These are phyloP conservation scores for Fusarium sp. DNA, from an alignment of 2,329 filamentous ascomycete genomes.

Conservation along the genomic window DNA sequence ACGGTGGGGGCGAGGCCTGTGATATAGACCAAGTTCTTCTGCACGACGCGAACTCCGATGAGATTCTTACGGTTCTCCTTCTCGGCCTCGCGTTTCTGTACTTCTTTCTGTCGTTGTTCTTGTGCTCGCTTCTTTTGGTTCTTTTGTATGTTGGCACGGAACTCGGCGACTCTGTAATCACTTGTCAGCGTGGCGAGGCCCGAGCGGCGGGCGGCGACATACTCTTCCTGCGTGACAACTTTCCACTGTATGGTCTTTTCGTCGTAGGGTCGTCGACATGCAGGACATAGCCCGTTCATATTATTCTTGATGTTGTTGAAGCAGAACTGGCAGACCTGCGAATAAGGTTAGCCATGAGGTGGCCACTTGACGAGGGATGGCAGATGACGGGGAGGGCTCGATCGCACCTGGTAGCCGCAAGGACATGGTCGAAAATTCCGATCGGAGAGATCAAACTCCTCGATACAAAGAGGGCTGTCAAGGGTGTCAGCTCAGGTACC, in stretches of 20 bases:
- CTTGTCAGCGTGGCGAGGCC: slow-evolving; percentile 35
- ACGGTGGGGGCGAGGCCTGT: slow-evolving; percentile 93
- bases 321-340: slow-evolving; percentile 97
- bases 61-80: slow-evolving; percentile 96
- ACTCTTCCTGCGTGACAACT: slow-evolving; percentile 95
- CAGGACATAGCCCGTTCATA: slow-evolving; percentile 97
- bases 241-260: slow-evolving; percentile 98
- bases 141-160: slow-evolving; percentile 83
- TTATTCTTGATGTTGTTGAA: slow-evolving; percentile 99
- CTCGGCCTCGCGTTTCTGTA: slow-evolving; percentile 95
- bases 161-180: slow-evolving; percentile 73
- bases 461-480: slow-evolving; percentile 93
- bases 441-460: slow-evolving; percentile 98
- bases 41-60: slow-evolving; percentile 93
- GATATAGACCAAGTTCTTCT: slow-evolving; percentile 99
- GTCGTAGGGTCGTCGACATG: slow-evolving; percentile 94
- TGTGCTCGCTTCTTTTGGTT: slow-evolving; percentile 92
- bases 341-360: slow-evolving; percentile 40
- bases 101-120: slow-evolving; percentile 89
- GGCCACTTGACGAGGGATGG: slow-evolving; percentile 23
- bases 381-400: not conserved
- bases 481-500: slow-evolving; percentile 39
- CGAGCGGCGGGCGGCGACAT: slow-evolving; percentile 54
- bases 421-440: slow-evolving; percentile 97
- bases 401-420: slow-evolving; percentile 91